A percentile compares a stretch with the other conserved stretches of the same genome.
phyloP scores from a whole-genome alignment of 2,329 filamentous ascomycete genomes.

The Aureobasidium pullulans region DNA sequence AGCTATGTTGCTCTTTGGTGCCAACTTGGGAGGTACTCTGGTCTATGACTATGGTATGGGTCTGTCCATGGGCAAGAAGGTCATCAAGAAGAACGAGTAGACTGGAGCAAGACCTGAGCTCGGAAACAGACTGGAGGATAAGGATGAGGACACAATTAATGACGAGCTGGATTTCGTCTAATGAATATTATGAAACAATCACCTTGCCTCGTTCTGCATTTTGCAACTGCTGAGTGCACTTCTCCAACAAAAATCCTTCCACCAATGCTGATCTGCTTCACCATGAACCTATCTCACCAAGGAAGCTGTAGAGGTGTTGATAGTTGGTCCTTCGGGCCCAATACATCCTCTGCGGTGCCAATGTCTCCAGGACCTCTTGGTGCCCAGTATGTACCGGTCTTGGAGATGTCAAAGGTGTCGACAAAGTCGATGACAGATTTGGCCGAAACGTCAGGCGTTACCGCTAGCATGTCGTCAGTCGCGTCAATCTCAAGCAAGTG shows the following conservation, averaged over 20 bases:
- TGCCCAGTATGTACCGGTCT: slow-evolving; percentile 66
- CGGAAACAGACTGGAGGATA: neutral
- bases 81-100: slow-evolving; percentile 21
- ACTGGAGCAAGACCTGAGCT: neutral
- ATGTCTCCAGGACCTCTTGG: slow-evolving; percentile 62
- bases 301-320: slow-evolving; percentile 59
- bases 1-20: slow-evolving; percentile 31
- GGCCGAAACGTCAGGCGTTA: slow-evolving; percentile 61
- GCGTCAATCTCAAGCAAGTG: neutral
- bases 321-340: slow-evolving; percentile 50
- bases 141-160: neutral
- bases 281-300: slow-evolving; percentile 39
- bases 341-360: slow-evolving; percentile 56
- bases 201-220: neutral
- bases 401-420: slow-evolving; percentile 53
- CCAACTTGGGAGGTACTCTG: slow-evolving; percentile 37
- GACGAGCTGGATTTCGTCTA: slow-evolving; percentile 1
- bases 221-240: too few relatives aligned
- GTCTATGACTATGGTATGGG: slow-evolving; percentile 42
- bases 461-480: slow-evolving; percentile 35
- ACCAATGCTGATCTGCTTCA: too few relatives aligned
- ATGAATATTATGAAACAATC: slow-evolving; percentile 7
- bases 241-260: too few relatives aligned
- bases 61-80: slow-evolving; percentile 24
- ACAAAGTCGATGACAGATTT: slow-evolving; percentile 55